These are phyloP conservation scores for Myxozyma lipomycoides DNA, from an alignment of 805 yeast species.

Conservation along the genomic window DNA sequence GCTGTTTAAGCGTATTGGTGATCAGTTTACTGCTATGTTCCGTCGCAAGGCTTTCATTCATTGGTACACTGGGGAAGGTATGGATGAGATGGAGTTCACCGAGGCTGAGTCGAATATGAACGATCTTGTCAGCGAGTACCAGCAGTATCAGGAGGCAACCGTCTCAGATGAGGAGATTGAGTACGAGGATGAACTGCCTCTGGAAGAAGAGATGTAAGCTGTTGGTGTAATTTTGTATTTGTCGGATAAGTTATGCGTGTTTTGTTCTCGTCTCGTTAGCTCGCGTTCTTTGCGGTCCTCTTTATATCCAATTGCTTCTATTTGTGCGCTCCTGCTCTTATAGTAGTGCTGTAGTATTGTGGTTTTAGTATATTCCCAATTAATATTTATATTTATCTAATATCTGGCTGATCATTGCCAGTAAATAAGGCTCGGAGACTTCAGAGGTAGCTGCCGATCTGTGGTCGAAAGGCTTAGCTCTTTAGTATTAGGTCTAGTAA, in stretches of 20 bases:
- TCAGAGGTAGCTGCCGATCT: no score
- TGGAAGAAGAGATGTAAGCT: constrained; percentile 25
- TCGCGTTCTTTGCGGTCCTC: not conserved
- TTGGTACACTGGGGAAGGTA: constrained; percentile 95
- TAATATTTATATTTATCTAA: no score
- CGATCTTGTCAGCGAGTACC: constrained; percentile 85
- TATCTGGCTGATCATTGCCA: no score
- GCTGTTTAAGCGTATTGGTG: constrained; percentile 83
- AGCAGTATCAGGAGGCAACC: constrained; percentile 88
- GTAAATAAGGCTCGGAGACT: no score
- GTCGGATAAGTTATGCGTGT: not conserved
- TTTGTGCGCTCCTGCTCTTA: no score
- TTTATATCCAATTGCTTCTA: no score
- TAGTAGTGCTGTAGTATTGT: no score
- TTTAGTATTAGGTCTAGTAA: no score
- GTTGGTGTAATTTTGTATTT: not conserved
- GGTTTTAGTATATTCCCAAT: not conserved
- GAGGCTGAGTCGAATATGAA: constrained; percentile 93
- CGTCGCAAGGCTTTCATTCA: constrained; percentile 92
- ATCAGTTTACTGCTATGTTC: constrained; percentile 90
- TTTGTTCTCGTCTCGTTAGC: not conserved
- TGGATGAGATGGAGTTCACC: constrained; percentile 92
- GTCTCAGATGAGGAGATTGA: constrained; percentile 74
- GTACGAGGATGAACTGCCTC: constrained; percentile 41
- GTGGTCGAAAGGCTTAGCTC: no score